Evolutionary conservation across 1,284 basidiomycete species (phyloP), one percentile per base, ranked within the genome.

Genomic region (Puccinia brachypodii): DNA sequence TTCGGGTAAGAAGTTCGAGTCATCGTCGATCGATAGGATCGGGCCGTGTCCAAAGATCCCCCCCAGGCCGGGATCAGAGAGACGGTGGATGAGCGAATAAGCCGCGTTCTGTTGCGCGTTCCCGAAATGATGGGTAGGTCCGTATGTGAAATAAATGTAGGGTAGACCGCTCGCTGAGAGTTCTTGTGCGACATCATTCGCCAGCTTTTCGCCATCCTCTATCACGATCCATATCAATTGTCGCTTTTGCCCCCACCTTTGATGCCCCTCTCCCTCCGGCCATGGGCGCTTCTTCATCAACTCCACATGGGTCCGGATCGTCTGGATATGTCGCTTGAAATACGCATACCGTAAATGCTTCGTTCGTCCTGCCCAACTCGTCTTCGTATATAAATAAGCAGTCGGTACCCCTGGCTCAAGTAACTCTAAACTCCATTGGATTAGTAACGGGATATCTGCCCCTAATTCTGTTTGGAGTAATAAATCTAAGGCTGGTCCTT

Each of bases 41-140:
- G 82, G 82, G 2, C 82, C 82, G 22, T 76, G 64, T 14, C 81
- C 74, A 22, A 83, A 66, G 38, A 82, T 47, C 19, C 82, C 82
- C 22, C 60, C 58, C 19, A 36, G n/a, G 36, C 16, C 22, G 0
- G 58, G 47, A 28, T 69, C 66, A 16, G 73, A 71, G 28, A 83
- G 80, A n/a, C 60, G 42, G 47, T 83, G 76, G 40, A 83, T 83
- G 13, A 83, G 19, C 16, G 58, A n/a, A 75, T 81, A 81, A 25
- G 82, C 82, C 28, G 82, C 82, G 36, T 83, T 83, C 53, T 83
- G 82, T 69, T 83, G 82, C 47, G 76, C 58, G 66, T 82, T 82
- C 28, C 80, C 80, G 36, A 69, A 82, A 25, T 76, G 80, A 64
- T 69, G 80, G 14, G 80, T 82, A 4, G 80, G 80, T 42, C 80